Evolutionary conservation across 495 filamentous ascomycete species (phyloP), one percentile per base, ranked within the genome.

Genomic region (Astrocystis sublimbata): DNA sequence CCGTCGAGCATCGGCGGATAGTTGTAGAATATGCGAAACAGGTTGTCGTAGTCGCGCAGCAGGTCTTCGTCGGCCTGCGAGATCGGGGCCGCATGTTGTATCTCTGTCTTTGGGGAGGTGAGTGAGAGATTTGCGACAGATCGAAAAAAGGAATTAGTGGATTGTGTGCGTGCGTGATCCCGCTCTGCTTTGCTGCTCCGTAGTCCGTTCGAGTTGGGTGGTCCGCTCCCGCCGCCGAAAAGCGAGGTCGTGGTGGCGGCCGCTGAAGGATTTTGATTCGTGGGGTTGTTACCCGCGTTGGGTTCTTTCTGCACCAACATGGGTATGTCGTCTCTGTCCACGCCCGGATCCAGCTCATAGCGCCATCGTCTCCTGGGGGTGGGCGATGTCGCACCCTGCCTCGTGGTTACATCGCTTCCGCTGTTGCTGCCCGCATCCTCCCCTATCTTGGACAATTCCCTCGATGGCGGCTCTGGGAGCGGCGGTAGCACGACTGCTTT

Each of bases 21-120:
- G 72, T 96, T 96, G 78, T 97, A 97, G 79, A 96, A 96, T 47
- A 92, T 85, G 57, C 92, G 88, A 73, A 97, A 91, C 55, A 97
- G 82, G 76, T 96, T 96, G 72, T 96, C 92, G 73, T 97, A 96
- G 73, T 94, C 90, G 47, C 90, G 89, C 35, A 97, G 76, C 24
- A 91, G 79, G 49, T 96, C 89, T 62, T 86, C 81, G 53, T 86
- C 82, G 51, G 77, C 75, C 38, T 74, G 78, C 0, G 79, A 73
- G 10, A 79, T 72, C 10, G 83, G 76, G 10, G 77, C 76, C 33
- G 41, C 41, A 24, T 54, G 23, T 21, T 78, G 73, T 24, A 65
- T 61, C 1, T 70, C 52, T 21, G 41, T 12, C 17, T 70, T 69
- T n/a, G 67, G 59, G 65, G 65, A 76, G 42, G 71, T 79, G 62